Percentiles rank a stretch among this genome's conserved stretches.
phyloP scores from a whole-genome alignment of 2,329 filamentous ascomycete genomes.

The Fusarium papillatum region DNA sequence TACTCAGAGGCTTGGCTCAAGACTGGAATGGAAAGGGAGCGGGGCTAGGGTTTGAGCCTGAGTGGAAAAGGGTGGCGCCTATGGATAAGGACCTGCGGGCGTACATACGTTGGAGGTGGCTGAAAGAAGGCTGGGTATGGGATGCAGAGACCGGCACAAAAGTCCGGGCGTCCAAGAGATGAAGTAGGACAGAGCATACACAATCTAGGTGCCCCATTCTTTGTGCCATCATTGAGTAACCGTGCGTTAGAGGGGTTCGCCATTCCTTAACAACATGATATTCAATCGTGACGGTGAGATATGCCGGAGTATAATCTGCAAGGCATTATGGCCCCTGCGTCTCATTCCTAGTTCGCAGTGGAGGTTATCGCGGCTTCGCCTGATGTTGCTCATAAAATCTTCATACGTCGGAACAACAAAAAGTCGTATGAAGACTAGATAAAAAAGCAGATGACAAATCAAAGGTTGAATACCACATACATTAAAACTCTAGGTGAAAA shows the following conservation, averaged over 20 bases:
- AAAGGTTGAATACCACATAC: neutral
- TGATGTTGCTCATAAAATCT: neutral
- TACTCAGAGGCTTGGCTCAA: slow-evolving; percentile 7
- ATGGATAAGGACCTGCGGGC: slow-evolving; percentile 31
- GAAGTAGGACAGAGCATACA: neutral
- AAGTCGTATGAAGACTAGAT: neutral
- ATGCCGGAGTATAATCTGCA: no score
- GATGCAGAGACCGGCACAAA: slow-evolving; percentile 22
- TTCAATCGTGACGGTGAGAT: no score
- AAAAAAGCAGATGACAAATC: neutral
- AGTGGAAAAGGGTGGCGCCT: slow-evolving; percentile 32
- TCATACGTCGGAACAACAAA: neutral
- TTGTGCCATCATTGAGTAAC: no score
- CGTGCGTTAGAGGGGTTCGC: no score
- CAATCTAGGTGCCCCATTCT: neutral
- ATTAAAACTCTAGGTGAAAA: neutral
- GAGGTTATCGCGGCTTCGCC: neutral
- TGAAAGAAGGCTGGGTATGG: slow-evolving; percentile 31
- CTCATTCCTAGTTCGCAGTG: neutral
- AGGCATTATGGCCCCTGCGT: no score
- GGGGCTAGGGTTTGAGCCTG: slow-evolving; percentile 5
- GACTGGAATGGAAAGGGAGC: slow-evolving; percentile 1
- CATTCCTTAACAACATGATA: no score
- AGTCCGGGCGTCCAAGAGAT: neutral
- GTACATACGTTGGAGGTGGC: slow-evolving; percentile 35